These are phyloP conservation scores for Fraxinus baroniana DNA, from an alignment of 305 asterid species.

Conservation along the genomic window DNA sequence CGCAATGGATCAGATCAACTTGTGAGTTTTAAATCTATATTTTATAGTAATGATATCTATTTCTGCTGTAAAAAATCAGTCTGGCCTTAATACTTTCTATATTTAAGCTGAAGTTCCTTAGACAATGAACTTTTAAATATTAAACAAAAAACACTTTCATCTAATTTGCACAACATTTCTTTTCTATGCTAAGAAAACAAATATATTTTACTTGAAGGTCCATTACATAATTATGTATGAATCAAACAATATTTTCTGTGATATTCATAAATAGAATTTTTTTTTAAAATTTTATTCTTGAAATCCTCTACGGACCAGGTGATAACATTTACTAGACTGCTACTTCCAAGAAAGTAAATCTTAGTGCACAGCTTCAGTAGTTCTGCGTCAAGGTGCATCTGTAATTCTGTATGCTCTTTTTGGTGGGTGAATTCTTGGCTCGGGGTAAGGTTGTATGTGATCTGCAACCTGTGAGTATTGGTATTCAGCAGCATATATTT, in stretches of 20 bases:
- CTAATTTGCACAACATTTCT: neutral
- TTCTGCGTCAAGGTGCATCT: neutral
- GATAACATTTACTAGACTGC: neutral
- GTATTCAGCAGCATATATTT: neutral
- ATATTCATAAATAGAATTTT: neutral
- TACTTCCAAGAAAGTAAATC: neutral
- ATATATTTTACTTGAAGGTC: neutral
- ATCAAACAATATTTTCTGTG: neutral
- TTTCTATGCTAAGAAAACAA: neutral
- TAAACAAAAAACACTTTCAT: neutral
- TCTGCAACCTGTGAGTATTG: neutral
- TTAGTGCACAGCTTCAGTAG: neutral
- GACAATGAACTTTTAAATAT: neutral
- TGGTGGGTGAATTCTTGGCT: neutral
- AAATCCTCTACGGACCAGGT: neutral
- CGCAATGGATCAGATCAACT: constrained; percentile 87
- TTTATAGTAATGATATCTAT: constrained; percentile 9
- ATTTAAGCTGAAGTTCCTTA: neutral
- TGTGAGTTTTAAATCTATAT: constrained; percentile 51
- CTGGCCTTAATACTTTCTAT: neutral
- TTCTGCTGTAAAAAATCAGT: neutral
- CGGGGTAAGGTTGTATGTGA: neutral
- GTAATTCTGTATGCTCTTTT: neutral
- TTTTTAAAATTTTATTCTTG: neutral
- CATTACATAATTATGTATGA: neutral